These are phyloP conservation scores for Colletotrichum sp. DNA, from an alignment of 2,329 filamentous ascomycete species.

Conservation along the genomic window DNA sequence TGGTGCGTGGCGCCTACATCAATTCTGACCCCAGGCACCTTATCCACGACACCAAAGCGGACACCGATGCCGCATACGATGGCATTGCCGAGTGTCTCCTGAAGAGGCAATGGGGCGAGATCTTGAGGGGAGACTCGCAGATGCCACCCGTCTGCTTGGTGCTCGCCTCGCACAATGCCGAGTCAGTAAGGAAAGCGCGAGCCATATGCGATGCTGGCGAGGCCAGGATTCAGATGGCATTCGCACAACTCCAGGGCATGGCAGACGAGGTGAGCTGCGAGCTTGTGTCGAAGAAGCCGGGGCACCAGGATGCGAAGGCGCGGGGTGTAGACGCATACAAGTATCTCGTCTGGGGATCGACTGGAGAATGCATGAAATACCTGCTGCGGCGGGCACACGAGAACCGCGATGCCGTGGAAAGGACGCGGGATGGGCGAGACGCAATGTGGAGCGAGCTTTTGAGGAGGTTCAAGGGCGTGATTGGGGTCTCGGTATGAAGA, in stretches of 20 bases:
- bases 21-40: constrained; percentile 71
- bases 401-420: constrained; percentile 73
- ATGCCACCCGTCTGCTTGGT: constrained; percentile 70
- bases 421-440: constrained; percentile 66
- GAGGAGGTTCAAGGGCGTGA: constrained; percentile 53
- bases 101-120: constrained; percentile 62
- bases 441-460: constrained; percentile 68
- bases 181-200: constrained; percentile 67
- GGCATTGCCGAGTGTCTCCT: constrained; percentile 72
- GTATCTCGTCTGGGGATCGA: constrained; percentile 74
- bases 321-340: constrained; percentile 55
- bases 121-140: constrained; percentile 28
- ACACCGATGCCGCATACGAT: constrained; percentile 78
- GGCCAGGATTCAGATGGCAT: constrained; percentile 44
- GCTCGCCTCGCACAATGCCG: constrained; percentile 83
- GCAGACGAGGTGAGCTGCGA: constrained; percentile 87
- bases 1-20: constrained; percentile 78
- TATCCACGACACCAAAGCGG: constrained; percentile 74
- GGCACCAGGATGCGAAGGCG: neutral
- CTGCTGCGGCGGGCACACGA: constrained; percentile 67
- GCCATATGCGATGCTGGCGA: constrained; percentile 52
- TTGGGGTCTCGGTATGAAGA: constrained; percentile 39
- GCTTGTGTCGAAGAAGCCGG: constrained; percentile 39
- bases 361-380: constrained; percentile 86
- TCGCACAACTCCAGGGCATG: constrained; percentile 64